Percentiles rank a stretch among this genome's conserved stretches.
These are phyloP conservation scores for Penicillium psychrofluorescens DNA, from an alignment of 495 filamentous ascomycete species.

Conservation along the genomic window DNA sequence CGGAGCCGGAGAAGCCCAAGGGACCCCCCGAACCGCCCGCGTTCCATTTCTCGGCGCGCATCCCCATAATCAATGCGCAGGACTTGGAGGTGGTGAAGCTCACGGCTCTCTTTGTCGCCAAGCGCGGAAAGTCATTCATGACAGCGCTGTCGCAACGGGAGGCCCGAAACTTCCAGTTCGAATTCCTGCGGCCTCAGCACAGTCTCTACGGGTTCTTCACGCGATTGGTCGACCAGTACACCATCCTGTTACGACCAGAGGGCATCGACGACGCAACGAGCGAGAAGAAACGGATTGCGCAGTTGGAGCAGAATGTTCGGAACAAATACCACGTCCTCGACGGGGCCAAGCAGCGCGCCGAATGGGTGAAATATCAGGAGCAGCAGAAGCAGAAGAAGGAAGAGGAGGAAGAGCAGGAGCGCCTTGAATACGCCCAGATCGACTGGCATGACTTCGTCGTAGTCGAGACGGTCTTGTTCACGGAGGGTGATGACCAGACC, in stretches of 20 bases:
- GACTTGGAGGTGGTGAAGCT: slow-evolving; percentile 89
- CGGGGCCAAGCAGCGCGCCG: slow-evolving; percentile 73
- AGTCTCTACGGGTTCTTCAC: slow-evolving; percentile 93
- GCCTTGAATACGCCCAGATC: slow-evolving; percentile 78
- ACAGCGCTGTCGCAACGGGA: slow-evolving; percentile 82
- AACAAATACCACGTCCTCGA: slow-evolving; percentile 76
- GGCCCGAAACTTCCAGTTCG: slow-evolving; percentile 88
- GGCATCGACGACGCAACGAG: slow-evolving; percentile 63
- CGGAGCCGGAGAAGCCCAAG: slow-evolving; percentile 59
- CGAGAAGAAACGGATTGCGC: slow-evolving; percentile 60
- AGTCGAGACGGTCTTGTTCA: slow-evolving; percentile 93
- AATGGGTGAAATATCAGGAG: slow-evolving; percentile 79
- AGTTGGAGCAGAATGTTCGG: slow-evolving; percentile 68
- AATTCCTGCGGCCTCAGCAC: slow-evolving; percentile 93
- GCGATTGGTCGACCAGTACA: slow-evolving; percentile 87
- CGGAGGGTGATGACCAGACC: slow-evolving; percentile 76
- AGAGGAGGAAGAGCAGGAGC: slow-evolving; percentile 79
- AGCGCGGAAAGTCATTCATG: slow-evolving; percentile 84
- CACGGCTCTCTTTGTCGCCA: slow-evolving; percentile 85
- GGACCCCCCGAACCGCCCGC: slow-evolving; percentile 83
- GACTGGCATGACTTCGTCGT: slow-evolving; percentile 98
- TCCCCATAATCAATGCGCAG: slow-evolving; percentile 94
- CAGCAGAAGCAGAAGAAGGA: slow-evolving; percentile 84
- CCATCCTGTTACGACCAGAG: slow-evolving; percentile 60
- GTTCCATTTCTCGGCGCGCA: slow-evolving; percentile 90